phyloP scores from a whole-genome alignment of 768 basidiomycete genomes.

The Hirschioporus abietinus region DNA sequence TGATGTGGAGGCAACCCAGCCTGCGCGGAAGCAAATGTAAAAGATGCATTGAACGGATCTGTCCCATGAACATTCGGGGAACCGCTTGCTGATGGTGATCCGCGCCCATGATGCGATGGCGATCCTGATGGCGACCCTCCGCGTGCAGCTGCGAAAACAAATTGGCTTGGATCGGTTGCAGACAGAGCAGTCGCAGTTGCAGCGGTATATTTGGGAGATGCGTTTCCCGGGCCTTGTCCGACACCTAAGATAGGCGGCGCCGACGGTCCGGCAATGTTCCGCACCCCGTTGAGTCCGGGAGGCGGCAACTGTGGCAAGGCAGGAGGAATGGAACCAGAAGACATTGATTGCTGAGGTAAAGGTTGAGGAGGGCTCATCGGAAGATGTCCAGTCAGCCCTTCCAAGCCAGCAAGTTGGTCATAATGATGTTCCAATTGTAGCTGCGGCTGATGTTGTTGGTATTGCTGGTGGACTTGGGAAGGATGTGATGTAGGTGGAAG shows the following conservation, averaged over 20 bases:
- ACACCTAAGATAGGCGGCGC: neutral
- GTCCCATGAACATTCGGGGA: neutral
- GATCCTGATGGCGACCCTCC: neutral
- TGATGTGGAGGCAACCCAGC: neutral
- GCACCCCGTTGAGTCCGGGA: neutral
- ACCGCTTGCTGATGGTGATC: neutral
- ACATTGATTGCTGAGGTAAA: neutral
- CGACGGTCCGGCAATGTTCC: neutral
- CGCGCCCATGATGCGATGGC: neutral
- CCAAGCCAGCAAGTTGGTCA: neutral
- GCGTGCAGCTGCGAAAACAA: neutral
- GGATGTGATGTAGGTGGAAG: neutral
- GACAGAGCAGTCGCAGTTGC: neutral
- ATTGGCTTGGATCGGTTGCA: neutral
- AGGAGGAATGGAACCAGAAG: neutral
- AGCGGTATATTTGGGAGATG: neutral
- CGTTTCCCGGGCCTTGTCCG: neutral
- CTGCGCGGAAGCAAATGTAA: neutral
- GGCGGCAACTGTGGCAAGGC: neutral
- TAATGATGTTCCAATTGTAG: neutral
- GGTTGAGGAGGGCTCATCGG: neutral
- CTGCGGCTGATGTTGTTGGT: neutral
- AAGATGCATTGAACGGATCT: neutral
- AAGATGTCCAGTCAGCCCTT: neutral
- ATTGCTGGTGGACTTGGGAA: neutral